Percentiles rank a stretch among this genome's conserved stretches.
Evolutionary conservation across 352 stramenopile species (phyloP).

Genomic region (Phytophthora litchii): DNA sequence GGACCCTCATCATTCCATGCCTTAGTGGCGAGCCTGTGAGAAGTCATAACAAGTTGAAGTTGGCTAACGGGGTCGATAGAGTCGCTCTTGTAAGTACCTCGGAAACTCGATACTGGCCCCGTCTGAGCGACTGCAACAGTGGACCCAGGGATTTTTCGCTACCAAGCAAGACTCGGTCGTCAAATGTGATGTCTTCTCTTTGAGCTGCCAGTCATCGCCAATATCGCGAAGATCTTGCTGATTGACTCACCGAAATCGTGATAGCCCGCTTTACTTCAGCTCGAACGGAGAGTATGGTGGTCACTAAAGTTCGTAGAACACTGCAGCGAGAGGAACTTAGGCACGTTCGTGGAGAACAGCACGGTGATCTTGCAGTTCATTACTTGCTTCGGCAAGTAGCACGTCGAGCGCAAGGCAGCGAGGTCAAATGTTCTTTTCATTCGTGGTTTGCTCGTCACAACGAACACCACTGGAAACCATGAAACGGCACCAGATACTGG

Average conservation of each 20-base stretch:
- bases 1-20: constrained; percentile 21
- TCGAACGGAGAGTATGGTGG: constrained; percentile 9
- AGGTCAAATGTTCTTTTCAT: no score
- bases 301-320: constrained; percentile 15
- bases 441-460: constrained; percentile 11
- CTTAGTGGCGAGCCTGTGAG: constrained; percentile 28
- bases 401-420: background rate
- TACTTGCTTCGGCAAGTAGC: constrained; percentile 6
- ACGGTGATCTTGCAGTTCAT: background rate
- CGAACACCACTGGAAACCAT: background rate
- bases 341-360: constrained; percentile 13
- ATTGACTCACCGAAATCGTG: constrained; percentile 26
- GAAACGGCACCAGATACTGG: constrained; percentile 29
- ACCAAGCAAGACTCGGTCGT: constrained; percentile 36
- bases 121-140: constrained; percentile 15
- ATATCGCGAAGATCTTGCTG: constrained; percentile 3
- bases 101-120: constrained; percentile 10
- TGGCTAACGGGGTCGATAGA: background rate
- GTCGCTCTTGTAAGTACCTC: background rate
- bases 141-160: constrained; percentile 12
- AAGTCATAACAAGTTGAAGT: constrained; percentile 25
- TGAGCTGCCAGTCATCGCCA: constrained; percentile 28
- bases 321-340: constrained; percentile 1
- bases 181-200: constrained; percentile 16
- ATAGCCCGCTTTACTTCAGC: constrained; percentile 15